These are phyloP conservation scores for Prunus davidiana DNA, from an alignment of 306 rosid species.

Conservation along the genomic window DNA sequence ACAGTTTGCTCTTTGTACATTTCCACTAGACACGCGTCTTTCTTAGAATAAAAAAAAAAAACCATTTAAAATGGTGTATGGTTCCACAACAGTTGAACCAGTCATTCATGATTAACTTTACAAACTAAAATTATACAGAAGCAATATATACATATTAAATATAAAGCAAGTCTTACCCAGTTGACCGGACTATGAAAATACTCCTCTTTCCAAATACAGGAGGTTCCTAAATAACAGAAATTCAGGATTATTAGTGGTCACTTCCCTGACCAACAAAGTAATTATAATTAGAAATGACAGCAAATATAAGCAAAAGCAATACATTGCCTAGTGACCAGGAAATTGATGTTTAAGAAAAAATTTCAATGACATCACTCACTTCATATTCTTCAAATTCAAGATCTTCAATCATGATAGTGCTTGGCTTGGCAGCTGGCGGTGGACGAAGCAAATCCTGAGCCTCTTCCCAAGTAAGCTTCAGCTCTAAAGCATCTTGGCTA, in stretches of 20 bases:
- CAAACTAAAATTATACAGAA: background rate
- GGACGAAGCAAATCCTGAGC: slow-evolving; percentile 97
- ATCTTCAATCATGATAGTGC: slow-evolving; percentile 83
- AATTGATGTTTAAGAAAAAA: background rate
- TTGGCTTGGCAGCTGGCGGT: slow-evolving; percentile 84
- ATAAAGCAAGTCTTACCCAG: slow-evolving; percentile 52
- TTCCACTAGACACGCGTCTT: background rate
- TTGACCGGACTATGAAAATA: slow-evolving; percentile 69
- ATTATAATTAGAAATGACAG: background rate
- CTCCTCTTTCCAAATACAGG: slow-evolving; percentile 95
- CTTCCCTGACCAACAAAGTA: background rate
- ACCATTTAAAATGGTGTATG: background rate
- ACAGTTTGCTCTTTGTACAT: background rate
- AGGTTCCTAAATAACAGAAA: slow-evolving; percentile 68
- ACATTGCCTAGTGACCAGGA: background rate
- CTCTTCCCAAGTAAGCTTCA: slow-evolving; percentile 96
- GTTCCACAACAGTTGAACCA: slow-evolving; percentile 1
- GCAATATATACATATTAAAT: background rate
- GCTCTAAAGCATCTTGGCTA: slow-evolving; percentile 88
- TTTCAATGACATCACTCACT: slow-evolving; percentile 41
- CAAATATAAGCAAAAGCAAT: background rate
- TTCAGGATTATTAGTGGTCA: background rate
- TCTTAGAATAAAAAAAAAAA: background rate
- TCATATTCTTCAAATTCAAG: slow-evolving; percentile 93
- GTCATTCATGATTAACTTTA: too few species aligned